Percentiles rank a stretch among this genome's conserved stretches.
These are phyloP conservation scores for Aurinia saxatilis DNA, from an alignment of 345 rosid genomes.

Conservation along the genomic window DNA sequence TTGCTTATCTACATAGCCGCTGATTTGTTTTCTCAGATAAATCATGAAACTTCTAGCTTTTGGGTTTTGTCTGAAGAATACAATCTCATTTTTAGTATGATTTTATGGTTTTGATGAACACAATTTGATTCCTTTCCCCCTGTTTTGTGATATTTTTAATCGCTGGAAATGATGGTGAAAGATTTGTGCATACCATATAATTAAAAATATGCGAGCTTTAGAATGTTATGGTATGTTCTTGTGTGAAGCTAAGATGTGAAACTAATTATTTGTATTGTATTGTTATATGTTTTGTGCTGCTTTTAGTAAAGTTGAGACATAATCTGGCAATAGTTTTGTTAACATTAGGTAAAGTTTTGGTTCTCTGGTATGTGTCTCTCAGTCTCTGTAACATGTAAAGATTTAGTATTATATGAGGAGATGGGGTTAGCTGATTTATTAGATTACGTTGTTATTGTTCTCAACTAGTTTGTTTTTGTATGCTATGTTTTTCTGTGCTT, in stretches of 20 bases:
- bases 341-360: too few species aligned
- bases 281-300: background rate
- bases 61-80: background rate
- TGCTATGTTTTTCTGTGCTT: background rate
- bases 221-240: background rate
- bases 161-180: too few species aligned
- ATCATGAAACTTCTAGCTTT: background rate
- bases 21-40: constrained; percentile 91
- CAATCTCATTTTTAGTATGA: background rate
- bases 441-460: background rate
- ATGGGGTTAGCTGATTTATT: background rate
- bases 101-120: too few species aligned
- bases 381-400: too few species aligned
- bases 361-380: too few species aligned
- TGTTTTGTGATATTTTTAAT: too few species aligned
- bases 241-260: background rate
- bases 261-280: too few species aligned
- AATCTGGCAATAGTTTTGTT: too few species aligned
- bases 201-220: background rate
- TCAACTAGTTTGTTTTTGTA: too few species aligned
- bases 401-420: background rate
- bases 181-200: too few species aligned
- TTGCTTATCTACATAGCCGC: constrained; percentile 75
- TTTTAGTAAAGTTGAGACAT: background rate
- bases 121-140: too few species aligned